Percentiles rank a stretch among this genome's conserved stretches.
Evolutionary conservation across 257 asterid species (phyloP).

Genomic region (Parsonsia alboflavescens): DNA sequence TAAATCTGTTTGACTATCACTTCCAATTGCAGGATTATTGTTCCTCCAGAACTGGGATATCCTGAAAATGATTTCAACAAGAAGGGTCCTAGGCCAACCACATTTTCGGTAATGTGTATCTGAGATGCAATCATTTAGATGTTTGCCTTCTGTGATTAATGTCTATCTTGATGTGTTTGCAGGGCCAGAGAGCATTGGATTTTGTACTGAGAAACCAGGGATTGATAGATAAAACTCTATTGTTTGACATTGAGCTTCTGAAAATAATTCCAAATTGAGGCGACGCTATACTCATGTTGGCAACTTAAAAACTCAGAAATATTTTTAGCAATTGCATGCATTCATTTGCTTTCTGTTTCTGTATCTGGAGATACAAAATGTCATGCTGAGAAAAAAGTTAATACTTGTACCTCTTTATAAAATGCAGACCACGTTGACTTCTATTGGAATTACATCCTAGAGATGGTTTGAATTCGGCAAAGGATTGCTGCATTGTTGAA

Average conservation of each 20-base stretch:
- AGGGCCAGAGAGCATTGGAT: conserved; percentile 97
- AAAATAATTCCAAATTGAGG: conserved; percentile 67
- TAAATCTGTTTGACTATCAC: not conserved
- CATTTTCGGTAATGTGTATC: conserved; percentile 69
- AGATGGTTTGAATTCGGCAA: too few species aligned
- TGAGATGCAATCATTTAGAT: not conserved
- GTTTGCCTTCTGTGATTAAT: not conserved
- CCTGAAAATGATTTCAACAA: conserved; percentile 89
- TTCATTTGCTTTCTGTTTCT: not conserved
- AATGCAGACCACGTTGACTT: not conserved
- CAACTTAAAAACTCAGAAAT: not conserved
- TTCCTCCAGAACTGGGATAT: conserved; percentile 96
- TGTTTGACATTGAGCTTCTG: conserved; percentile 87
- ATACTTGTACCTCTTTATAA: not conserved
- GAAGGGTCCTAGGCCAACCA: conserved; percentile 95
- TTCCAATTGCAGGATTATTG: conserved; percentile 58
- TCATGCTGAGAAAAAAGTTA: not conserved
- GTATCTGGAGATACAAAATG: not conserved
- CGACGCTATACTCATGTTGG: not conserved
- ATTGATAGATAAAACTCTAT: conserved; percentile 86
- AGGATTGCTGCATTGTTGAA: too few species aligned
- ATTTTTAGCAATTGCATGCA: not conserved
- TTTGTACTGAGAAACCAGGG: conserved; percentile 95
- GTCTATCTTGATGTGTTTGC: conserved; percentile 16
- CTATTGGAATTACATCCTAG: not conserved